A percentile compares a stretch with the other conserved stretches of the same genome.
These are phyloP conservation scores for Termitomyces sp. DNA, from an alignment of 768 basidiomycete species.

Conservation along the genomic window DNA sequence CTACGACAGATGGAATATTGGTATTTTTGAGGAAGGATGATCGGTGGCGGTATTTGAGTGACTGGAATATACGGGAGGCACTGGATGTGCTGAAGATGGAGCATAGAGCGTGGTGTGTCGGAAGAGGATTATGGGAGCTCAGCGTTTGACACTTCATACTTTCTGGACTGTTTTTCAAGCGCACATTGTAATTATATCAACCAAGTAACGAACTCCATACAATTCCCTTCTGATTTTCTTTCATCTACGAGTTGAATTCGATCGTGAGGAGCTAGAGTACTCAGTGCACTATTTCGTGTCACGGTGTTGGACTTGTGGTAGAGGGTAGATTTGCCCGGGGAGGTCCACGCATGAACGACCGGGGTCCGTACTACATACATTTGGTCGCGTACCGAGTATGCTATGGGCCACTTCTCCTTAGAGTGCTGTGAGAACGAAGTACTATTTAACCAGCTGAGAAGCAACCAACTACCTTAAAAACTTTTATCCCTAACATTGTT, in stretches of 20 bases:
- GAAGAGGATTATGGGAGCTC: slow-evolving; percentile 34
- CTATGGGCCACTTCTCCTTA: too few relatives aligned
- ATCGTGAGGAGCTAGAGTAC: neutral
- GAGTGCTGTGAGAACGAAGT: too few relatives aligned
- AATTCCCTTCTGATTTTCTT: neutral
- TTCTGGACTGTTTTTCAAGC: neutral
- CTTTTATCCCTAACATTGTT: too few relatives aligned
- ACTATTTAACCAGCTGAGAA: too few relatives aligned
- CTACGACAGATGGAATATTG: slow-evolving; percentile 39
- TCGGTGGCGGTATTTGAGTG: slow-evolving; percentile 59
- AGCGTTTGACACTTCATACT: slow-evolving; percentile 15
- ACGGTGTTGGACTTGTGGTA: too few relatives aligned
- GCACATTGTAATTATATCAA: too few relatives aligned
- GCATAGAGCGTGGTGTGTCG: slow-evolving; percentile 30
- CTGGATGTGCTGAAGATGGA: slow-evolving; percentile 38
- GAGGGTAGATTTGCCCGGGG: too few relatives aligned
- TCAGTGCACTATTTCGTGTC: neutral
- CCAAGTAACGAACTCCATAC: neutral
- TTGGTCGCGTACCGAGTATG: too few relatives aligned
- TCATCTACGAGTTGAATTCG: neutral
- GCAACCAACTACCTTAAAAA: too few relatives aligned
- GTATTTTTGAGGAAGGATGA: slow-evolving; percentile 46
- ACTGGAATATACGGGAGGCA: slow-evolving; percentile 60
- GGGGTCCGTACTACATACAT: too few relatives aligned
- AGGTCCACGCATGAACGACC: too few relatives aligned